A percentile compares a stretch with the other conserved stretches of the same genome.
These are phyloP conservation scores for Cardamine chenopodiifolia DNA, from an alignment of 345 rosid genomes.

Conservation along the genomic window DNA sequence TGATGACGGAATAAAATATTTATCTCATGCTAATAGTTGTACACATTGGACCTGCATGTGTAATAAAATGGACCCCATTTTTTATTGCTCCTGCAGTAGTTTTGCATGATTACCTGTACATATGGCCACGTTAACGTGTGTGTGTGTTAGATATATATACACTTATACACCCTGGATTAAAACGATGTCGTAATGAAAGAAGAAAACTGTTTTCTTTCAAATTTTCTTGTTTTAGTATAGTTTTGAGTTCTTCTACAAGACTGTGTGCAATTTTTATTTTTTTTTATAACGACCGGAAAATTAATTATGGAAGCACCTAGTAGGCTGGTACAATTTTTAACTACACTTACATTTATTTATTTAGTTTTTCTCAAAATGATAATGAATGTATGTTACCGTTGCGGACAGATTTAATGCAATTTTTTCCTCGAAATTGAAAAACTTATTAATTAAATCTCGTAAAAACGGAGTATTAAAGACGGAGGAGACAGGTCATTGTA, in stretches of 20 bases:
- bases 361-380: constrained; percentile 11
- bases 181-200: background rate
- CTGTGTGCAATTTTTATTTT: background rate
- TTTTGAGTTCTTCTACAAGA: no score
- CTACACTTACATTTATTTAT: background rate
- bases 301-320: constrained; percentile 15
- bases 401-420: constrained; percentile 25
- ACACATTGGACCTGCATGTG: constrained; percentile 34
- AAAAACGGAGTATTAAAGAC: constrained; percentile 12
- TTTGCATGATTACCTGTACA: constrained; percentile 27
- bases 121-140: constrained; percentile 17
- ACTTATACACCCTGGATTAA: background rate
- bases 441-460: constrained; percentile 13
- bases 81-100: constrained; percentile 12
- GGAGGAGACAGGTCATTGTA: constrained; percentile 21
- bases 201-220: background rate
- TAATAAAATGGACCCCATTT: constrained; percentile 29
- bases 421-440: constrained; percentile 19
- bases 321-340: constrained; percentile 17
- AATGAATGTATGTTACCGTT: constrained; percentile 43
- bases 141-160: background rate
- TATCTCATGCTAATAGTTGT: constrained; percentile 27
- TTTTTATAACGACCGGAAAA: background rate
- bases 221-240: background rate
- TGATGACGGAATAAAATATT: constrained; percentile 6